A percentile compares a stretch with the other conserved stretches of the same genome.
Conservation (phyloP, 2,329 filamentous ascomycete genomes). For the Penicillium freii region DNA sequence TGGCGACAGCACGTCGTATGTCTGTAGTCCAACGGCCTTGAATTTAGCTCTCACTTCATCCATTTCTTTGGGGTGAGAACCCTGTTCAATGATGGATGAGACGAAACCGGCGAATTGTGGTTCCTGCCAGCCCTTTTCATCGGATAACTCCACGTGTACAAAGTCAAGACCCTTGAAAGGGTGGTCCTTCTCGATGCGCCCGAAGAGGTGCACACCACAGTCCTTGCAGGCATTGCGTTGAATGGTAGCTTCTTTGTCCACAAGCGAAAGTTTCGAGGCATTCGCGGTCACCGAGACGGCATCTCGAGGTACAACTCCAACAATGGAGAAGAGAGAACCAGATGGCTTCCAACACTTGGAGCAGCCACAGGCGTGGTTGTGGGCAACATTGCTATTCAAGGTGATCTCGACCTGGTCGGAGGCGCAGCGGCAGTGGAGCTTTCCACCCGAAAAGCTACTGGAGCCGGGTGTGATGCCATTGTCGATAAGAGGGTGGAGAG, state of each 20-base stretch:
- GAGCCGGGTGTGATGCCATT: conserved; percentile 59
- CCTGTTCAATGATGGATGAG: conserved; percentile 66
- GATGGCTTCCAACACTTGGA: conserved; percentile 70
- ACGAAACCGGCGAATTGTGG: conserved; percentile 69
- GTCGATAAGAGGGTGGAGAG: conserved; percentile 63
- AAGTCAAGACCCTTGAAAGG: conserved; percentile 69
- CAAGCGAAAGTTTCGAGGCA: conserved; percentile 55
- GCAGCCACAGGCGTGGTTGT: conserved; percentile 71
- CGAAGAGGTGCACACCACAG: conserved; percentile 64
- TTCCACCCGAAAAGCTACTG: conserved; percentile 58
- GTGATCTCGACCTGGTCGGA: conserved; percentile 57
- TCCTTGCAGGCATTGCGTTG: conserved; percentile 60
- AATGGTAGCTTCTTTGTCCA: conserved; percentile 59
- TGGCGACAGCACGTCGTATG: conserved; percentile 63
- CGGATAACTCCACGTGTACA: conserved; percentile 62
- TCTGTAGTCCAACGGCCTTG: conserved; percentile 55
- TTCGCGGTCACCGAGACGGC: conserved; percentile 59
- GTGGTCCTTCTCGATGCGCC: conserved; percentile 64
- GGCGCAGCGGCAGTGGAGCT: conserved; percentile 60
- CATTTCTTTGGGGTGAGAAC: conserved; percentile 57
- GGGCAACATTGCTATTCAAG: conserved; percentile 58
- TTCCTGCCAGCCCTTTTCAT: conserved; percentile 66
- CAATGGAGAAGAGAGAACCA: conserved; percentile 62
- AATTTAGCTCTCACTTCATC: conserved; percentile 56
- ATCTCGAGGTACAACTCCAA: conserved; percentile 59